Conservation (phyloP, 352 stramenopile species). For the Globisporangium polare region DNA sequence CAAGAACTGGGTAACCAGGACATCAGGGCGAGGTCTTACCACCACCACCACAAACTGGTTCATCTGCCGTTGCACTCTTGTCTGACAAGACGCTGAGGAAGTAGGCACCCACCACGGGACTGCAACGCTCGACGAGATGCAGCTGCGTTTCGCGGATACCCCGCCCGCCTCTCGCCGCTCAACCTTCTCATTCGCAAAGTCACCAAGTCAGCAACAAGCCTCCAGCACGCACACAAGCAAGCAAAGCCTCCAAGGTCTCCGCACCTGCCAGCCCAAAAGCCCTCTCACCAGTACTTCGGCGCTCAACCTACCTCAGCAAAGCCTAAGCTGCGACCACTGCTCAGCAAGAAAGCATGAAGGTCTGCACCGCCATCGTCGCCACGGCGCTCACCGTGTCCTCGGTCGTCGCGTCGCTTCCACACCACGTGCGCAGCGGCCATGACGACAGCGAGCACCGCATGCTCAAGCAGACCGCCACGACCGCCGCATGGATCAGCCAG, state of each 20-base stretch:
- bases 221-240: not conserved
- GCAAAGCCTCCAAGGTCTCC: not conserved
- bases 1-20: too few species aligned
- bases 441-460: slow-evolving; percentile 3
- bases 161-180: not conserved
- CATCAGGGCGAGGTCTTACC: too few species aligned
- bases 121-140: too few species aligned
- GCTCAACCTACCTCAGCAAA: not conserved
- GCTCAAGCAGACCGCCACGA: not conserved
- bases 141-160: not conserved
- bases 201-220: slow-evolving; percentile 8
- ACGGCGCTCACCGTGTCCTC: slow-evolving; percentile 3
- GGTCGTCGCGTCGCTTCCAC: not conserved
- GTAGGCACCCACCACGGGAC: not conserved
- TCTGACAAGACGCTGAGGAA: not conserved
- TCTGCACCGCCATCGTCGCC: slow-evolving; percentile 1
- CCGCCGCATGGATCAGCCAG: slow-evolving; percentile 9
- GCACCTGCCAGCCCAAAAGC: slow-evolving; percentile 2
- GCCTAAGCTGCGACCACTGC: too few species aligned
- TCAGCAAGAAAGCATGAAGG: slow-evolving; percentile 23
- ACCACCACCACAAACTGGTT: too few species aligned
- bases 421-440: slow-evolving; percentile 1
- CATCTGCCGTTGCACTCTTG: not conserved
- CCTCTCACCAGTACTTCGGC: not conserved
- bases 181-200: not conserved